phyloP scores from a whole-genome alignment of 2,329 filamentous ascomycete genomes.

The Trichoderma sp. region DNA sequence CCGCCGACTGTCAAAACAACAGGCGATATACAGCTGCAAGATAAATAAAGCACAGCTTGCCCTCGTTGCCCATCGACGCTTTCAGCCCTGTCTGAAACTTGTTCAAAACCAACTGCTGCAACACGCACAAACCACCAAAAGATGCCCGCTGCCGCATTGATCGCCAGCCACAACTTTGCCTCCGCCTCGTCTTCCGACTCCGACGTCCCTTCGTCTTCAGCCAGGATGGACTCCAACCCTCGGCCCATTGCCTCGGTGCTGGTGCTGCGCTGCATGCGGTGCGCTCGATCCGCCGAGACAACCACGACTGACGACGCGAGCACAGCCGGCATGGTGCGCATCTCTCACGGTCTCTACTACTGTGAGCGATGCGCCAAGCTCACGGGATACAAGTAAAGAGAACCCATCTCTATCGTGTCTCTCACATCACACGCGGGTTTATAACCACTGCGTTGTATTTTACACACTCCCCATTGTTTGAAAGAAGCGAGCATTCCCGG shows the following conservation, averaged over 20 bases:
- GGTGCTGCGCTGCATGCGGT: constrained; percentile 61
- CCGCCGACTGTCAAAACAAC: background rate
- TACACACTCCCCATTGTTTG: background rate
- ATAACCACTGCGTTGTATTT: background rate
- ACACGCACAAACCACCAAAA: background rate
- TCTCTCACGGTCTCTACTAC: constrained; percentile 65
- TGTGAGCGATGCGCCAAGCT: constrained; percentile 62
- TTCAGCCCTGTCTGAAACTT: background rate
- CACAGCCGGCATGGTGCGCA: constrained; percentile 60
- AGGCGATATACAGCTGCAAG: background rate
- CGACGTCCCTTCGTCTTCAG: constrained; percentile 39
- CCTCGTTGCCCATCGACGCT: background rate
- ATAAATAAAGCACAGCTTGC: constrained; percentile 5
- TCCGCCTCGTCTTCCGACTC: constrained; percentile 40
- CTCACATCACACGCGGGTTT: background rate
- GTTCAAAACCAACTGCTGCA: background rate
- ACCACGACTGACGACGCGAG: constrained; percentile 58
- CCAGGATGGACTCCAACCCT: constrained; percentile 49
- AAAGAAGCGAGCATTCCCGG: background rate
- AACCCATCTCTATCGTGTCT: no score
- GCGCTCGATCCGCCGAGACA: constrained; percentile 57
- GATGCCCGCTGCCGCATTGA: constrained; percentile 17
- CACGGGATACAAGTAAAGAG: constrained; percentile 56
- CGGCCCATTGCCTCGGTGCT: constrained; percentile 52
- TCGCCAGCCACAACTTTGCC: constrained; percentile 24